These are phyloP conservation scores for Candida jianshihensis DNA, from an alignment of 805 yeast genomes.

Conservation along the genomic window DNA sequence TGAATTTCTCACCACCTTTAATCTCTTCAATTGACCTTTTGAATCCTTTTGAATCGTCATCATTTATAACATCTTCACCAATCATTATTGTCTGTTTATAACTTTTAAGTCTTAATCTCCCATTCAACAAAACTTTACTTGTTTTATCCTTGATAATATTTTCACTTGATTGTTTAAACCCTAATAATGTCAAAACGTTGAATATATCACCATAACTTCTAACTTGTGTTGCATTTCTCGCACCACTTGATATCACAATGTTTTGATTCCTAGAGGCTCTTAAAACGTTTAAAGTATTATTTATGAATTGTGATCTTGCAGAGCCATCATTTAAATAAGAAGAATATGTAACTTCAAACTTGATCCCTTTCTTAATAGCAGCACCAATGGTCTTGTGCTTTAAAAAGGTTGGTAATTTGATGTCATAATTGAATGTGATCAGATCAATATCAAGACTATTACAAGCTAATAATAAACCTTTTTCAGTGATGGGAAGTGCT, in stretches of 20 bases:
- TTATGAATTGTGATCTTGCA: slow-evolving; percentile 55
- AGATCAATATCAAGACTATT: slow-evolving; percentile 76
- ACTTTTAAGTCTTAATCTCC: slow-evolving; percentile 64
- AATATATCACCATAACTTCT: slow-evolving; percentile 64
- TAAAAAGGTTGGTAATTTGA: slow-evolving; percentile 65
- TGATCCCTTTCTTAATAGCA: slow-evolving; percentile 76
- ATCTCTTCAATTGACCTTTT: slow-evolving; percentile 17
- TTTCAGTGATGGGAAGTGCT: slow-evolving; percentile 74
- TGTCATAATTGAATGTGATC: slow-evolving; percentile 61
- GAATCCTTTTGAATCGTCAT: slow-evolving; percentile 12
- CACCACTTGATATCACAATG: slow-evolving; percentile 73
- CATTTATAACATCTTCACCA: slow-evolving; percentile 37
- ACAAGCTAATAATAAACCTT: slow-evolving; percentile 67
- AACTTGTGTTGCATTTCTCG: slow-evolving; percentile 45
- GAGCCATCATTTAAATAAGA: slow-evolving; percentile 37
- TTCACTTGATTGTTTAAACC: slow-evolving; percentile 52
- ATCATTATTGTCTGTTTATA: slow-evolving; percentile 68
- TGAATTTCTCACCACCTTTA: slow-evolving; percentile 17
- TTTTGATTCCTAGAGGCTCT: slow-evolving; percentile 82
- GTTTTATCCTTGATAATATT: slow-evolving; percentile 53
- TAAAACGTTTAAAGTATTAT: slow-evolving; percentile 66
- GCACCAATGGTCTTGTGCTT: slow-evolving; percentile 81
- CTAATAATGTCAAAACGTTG: slow-evolving; percentile 60
- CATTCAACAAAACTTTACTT: slow-evolving; percentile 59
- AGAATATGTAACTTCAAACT: slow-evolving; percentile 70